Evolutionary conservation across 139 green algal species (phyloP).

Genomic region (Chlorella sp.): DNA sequence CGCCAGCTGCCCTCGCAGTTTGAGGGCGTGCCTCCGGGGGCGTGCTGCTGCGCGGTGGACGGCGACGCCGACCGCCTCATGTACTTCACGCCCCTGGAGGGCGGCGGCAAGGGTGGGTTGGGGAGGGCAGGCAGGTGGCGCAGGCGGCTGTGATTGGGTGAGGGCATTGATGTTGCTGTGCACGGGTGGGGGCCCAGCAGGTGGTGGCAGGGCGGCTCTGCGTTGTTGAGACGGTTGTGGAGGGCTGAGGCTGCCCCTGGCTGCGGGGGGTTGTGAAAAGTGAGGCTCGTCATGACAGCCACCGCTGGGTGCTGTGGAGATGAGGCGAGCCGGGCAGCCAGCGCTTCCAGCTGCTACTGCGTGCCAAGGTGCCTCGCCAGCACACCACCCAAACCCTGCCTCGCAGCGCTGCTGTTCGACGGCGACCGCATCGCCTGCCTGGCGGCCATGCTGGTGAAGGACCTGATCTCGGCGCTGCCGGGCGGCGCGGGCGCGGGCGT

Average conservation of each 20-base stretch:
- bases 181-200: not conserved
- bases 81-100: constrained; percentile 76
- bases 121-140: not conserved
- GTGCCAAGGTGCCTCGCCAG: not conserved
- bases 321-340: no score
- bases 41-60: constrained; percentile 74
- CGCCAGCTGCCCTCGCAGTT: constrained; percentile 59
- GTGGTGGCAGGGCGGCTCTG: not conserved
- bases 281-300: no score
- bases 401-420: constrained; percentile 79
- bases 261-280: no score
- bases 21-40: constrained; percentile 30
- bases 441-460: constrained; percentile 66
- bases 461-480: constrained; percentile 68
- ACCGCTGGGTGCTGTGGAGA: no score
- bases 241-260: no score
- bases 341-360: not conserved
- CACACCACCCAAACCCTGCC: not conserved
- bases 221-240: not conserved
- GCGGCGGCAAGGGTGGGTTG: not conserved
- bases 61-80: constrained; percentile 97
- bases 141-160: not conserved
- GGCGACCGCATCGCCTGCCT: constrained; percentile 95
- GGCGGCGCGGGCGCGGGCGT: not conserved
- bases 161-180: not conserved